These are phyloP conservation scores for Sporothrix pseudoabietina DNA, from an alignment of 2,329 filamentous ascomycete genomes.

Conservation along the genomic window DNA sequence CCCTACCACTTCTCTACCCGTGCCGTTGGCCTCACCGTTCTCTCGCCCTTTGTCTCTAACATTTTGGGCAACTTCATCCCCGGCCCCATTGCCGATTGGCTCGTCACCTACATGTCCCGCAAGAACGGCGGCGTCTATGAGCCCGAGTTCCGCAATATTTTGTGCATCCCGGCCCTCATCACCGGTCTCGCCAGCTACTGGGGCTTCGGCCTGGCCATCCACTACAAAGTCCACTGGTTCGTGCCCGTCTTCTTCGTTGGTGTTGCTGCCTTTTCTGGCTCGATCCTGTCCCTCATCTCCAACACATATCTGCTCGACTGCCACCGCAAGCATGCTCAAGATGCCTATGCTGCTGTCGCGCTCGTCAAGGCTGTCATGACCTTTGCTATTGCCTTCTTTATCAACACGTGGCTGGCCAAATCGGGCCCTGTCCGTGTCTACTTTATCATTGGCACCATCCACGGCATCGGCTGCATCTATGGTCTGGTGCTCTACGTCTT, in stretches of 20 bases:
- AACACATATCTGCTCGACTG: conserved; percentile 30
- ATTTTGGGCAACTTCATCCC: conserved; percentile 42
- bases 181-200: conserved; percentile 44
- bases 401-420: conserved; percentile 27
- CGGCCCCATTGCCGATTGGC: conserved; percentile 42
- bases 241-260: conserved; percentile 29
- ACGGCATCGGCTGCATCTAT: conserved; percentile 30
- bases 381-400: conserved; percentile 32
- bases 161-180: conserved; percentile 41
- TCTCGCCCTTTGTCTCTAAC: conserved; percentile 47
- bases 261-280: conserved; percentile 10
- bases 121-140: conserved; percentile 49
- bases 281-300: conserved; percentile 20
- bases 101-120: conserved; percentile 45
- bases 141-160: conserved; percentile 49
- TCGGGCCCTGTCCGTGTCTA: conserved; percentile 29
- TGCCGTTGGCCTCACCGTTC: conserved; percentile 44
- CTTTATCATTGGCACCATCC: conserved; percentile 32
- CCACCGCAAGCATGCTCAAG: conserved; percentile 31
- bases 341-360: conserved; percentile 28
- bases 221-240: conserved; percentile 34
- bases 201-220: conserved; percentile 41
- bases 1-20: conserved; percentile 45
- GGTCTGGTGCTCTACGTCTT: conserved; percentile 29
- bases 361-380: conserved; percentile 27